Percentiles rank a stretch among this genome's conserved stretches.
Conservation (phyloP, 192 early-diverging fungal species). For the Cetraspora pellucida region DNA sequence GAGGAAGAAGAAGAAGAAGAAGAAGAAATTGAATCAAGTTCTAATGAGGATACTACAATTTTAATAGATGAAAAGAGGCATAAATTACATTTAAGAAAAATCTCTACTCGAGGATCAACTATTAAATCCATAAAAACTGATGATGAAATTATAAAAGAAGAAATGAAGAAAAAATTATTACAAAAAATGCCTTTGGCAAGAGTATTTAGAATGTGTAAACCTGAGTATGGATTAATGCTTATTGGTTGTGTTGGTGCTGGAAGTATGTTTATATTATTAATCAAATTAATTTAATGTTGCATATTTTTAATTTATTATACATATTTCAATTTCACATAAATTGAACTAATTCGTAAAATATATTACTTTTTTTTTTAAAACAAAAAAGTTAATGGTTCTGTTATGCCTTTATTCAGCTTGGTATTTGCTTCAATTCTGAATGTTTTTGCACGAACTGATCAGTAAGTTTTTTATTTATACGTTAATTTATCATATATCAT, state of each 20-base stretch:
- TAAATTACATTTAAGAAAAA: constrained; percentile 39
- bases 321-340: not conserved
- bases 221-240: constrained; percentile 54
- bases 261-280: constrained; percentile 68
- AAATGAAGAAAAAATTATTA: constrained; percentile 39
- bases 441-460: not conserved
- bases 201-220: constrained; percentile 55
- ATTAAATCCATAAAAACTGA: constrained; percentile 50
- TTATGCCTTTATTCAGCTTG: not conserved
- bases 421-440: not conserved
- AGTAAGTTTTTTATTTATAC: not conserved
- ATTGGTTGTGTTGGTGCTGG: constrained; percentile 63
- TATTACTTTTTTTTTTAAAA: not conserved
- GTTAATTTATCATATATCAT: not conserved
- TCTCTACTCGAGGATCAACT: constrained; percentile 47
- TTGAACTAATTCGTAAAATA: not conserved
- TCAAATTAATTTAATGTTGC: not conserved
- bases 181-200: constrained; percentile 59
- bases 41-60: constrained; percentile 13
- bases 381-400: not conserved
- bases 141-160: constrained; percentile 41
- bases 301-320: not conserved
- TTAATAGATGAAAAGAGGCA: constrained; percentile 30
- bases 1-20: constrained; percentile 38
- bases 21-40: constrained; percentile 24